Percentiles rank a stretch among this genome's conserved stretches.
These are phyloP conservation scores for Leersia perrieri DNA, from an alignment of 176 grass and related monocot species.

Conservation along the genomic window DNA sequence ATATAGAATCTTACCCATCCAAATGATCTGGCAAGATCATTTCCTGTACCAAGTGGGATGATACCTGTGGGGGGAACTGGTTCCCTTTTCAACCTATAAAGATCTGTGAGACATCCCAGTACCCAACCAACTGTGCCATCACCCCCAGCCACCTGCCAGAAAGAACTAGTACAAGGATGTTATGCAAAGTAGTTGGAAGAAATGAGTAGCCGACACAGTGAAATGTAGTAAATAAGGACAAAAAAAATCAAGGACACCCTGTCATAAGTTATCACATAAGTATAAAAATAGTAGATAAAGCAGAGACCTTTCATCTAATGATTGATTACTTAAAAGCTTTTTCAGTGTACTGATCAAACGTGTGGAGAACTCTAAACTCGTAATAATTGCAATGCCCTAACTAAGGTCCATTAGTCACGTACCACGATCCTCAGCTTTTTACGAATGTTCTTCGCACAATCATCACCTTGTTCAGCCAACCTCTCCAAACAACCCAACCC, in stretches of 20 bases:
- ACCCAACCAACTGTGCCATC: constrained; percentile 97
- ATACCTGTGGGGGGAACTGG: constrained; percentile 91
- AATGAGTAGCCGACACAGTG: not conserved
- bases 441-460: constrained; percentile 58
- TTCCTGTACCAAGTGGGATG: constrained; percentile 97
- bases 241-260: not conserved
- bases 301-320: not conserved
- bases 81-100: constrained; percentile 73
- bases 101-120: constrained; percentile 82
- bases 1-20: constrained; percentile 74
- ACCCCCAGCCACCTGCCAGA: constrained; percentile 90
- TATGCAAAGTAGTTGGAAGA: constrained; percentile 33
- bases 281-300: not conserved
- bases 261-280: not conserved
- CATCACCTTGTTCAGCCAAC: constrained; percentile 79
- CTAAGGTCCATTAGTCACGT: constrained; percentile 29
- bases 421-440: constrained; percentile 90
- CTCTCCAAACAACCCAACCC: constrained; percentile 88
- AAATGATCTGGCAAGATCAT: constrained; percentile 93
- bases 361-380: constrained; percentile 6
- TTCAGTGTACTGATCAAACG: not conserved
- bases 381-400: constrained; percentile 1
- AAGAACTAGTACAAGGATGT: constrained; percentile 37
- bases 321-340: not conserved
- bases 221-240: not conserved